Evolutionary conservation across 2,329 filamentous ascomycete species (phyloP).

Genomic region (Neophaeococcomyces aloes): DNA sequence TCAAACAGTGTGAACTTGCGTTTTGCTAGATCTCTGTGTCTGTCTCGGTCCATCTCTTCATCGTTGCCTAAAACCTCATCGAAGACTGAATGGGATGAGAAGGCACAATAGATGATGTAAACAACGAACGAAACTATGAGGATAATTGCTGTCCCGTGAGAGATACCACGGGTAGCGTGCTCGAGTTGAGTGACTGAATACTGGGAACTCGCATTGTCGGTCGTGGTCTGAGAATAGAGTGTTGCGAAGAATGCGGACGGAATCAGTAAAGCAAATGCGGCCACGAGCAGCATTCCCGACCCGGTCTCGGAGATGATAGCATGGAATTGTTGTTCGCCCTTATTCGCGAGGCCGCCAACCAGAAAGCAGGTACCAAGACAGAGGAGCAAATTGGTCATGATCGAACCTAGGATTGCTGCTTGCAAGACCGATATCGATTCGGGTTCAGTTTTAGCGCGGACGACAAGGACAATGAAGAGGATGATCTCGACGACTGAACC

Average conservation of each 20-base stretch:
- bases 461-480: constrained; percentile 66
- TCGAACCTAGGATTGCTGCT: constrained; percentile 72
- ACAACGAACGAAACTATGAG: constrained; percentile 58
- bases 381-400: constrained; percentile 69
- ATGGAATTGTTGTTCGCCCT: constrained; percentile 58
- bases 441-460: constrained; percentile 12
- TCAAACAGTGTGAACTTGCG: constrained; percentile 66
- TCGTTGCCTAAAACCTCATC: constrained; percentile 62
- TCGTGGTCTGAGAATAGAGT: constrained; percentile 33
- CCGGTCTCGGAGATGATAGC: constrained; percentile 69
- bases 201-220: constrained; percentile 20
- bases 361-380: constrained; percentile 75
- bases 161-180: constrained; percentile 52
- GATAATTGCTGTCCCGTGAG: constrained; percentile 59
- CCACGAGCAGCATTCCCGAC: constrained; percentile 64
- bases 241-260: constrained; percentile 39
- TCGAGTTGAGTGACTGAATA: constrained; percentile 35
- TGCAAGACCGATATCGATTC: constrained; percentile 59
- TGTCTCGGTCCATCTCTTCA: constrained; percentile 56
- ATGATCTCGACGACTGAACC: constrained; percentile 73
- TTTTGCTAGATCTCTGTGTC: constrained; percentile 48
- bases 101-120: constrained; percentile 63
- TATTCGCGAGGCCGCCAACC: constrained; percentile 57
- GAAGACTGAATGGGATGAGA: constrained; percentile 66
- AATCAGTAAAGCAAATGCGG: constrained; percentile 47